Evolutionary conservation across 1,139 yeast genomes (phyloP), one percentile per base, ranked within the genome.

Genomic region (Barnettozyma hawaiiensis): DNA sequence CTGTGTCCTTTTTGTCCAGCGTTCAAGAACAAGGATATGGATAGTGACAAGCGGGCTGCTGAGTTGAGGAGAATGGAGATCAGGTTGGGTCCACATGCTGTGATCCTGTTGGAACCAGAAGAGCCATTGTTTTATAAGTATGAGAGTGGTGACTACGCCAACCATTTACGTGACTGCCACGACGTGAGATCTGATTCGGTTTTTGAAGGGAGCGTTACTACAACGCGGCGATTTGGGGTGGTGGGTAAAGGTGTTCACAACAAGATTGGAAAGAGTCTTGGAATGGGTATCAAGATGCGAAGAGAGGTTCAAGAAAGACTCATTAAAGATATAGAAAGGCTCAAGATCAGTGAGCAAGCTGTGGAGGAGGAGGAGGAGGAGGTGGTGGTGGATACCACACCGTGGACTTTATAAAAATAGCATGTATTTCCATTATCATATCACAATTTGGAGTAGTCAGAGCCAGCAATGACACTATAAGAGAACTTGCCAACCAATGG

Each of bases 401-500:
- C n/a, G n/a, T n/a, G n/a, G n/a, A n/a, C n/a, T n/a, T n/a, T n/a
- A n/a, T n/a, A 26, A n/a, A 10, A 7, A 26, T 28, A 10, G 21
- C 31, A 12, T 35, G 37, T 15, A 33, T 19, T 31, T 38, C 43
- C 5, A 49, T 24, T 16, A 35, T 37, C 14, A 16, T n/a, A 32
- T 34, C 26, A 34, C 9, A 34, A 23, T 23, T 34, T 34, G 28
- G 45, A 38, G n/a, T 24, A 35, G 15, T 38, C 45, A 5, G 16
- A 31, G 10, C 41, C 40, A n/a, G 22, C 11, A 12, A 47, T 47
- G 15, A 48, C 16, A 15, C 41, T 39, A 31, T 40, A 49, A 1
- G 70, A 69, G 36, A 65, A 51, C 5, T 61, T 57, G 0, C 81
- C 69, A 47, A 78, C 66, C 12, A 58, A 57, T 11, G 71, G 73